Base-by-base conservation (phyloP, 768 basidiomycete genomes). In the Pleurotus ostreatus region DNA sequence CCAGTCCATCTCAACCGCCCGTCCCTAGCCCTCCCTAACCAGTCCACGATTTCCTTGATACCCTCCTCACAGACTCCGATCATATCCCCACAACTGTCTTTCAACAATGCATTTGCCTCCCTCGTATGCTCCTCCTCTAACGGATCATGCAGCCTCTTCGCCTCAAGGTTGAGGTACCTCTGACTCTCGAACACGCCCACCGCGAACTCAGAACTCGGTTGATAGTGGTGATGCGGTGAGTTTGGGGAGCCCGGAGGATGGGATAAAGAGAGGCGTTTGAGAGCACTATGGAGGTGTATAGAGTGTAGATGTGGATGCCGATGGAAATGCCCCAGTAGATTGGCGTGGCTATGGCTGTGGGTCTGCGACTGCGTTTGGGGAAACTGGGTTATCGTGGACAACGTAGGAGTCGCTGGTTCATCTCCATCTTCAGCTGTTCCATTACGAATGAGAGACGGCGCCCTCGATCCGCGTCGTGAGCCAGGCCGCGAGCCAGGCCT, bases 111-210 rank as follows among this genome's bases (percentile, higher is more conserved):
- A 4, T 74, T 74, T 22, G 77, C 75, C 54, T 69, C 68, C 41
- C 70, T 70, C 4, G 78, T 78, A 49, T 78, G 74, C 15, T 66
- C 66, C 13, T 74, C 74, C 2, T 72, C 70, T 55, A 77, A 65
- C 1, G 81, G 82, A 57, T 86, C 82, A 30, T 70, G 66, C 37
- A 84, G 66, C 39, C 78, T 68, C 26, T 69, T 78, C 23, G 80
- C 77, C 63, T 90, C 88, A 2, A 90, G 71, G 59, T 89, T 81
- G 56, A 89, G 71, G 64, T 89, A 90, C 25, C 81, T 70, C 61
- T 88, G 83, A 2, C 80, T 81, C 70, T 90, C 88, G 57, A 90
- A 90, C 12, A 88, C 82, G 1, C 86, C 89, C 0, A 90, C 89
- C 0, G 79, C 79, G 25, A 76, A 71, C 62, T 89, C 84, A 18